A percentile compares a stretch with the other conserved stretches of the same genome.
Evolutionary conservation across 345 rosid species (phyloP).

Genomic region (Eucalyptus microcorys): DNA sequence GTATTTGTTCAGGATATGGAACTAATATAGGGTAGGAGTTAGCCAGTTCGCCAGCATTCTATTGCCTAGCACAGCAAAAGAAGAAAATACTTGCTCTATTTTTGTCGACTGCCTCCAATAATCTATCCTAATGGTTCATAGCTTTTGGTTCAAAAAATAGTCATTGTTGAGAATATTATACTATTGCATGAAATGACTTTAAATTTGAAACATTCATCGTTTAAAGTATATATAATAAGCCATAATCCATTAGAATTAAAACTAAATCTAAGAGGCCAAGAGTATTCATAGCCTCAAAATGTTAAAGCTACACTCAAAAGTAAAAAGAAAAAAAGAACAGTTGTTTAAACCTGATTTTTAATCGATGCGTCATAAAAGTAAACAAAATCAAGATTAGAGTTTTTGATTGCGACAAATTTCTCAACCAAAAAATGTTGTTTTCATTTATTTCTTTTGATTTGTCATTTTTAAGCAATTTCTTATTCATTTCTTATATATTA

Average conservation of each 20-base stretch:
- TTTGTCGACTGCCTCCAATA: background rate
- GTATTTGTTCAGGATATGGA: background rate
- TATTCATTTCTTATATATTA: too few relatives aligned
- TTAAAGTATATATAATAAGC: background rate
- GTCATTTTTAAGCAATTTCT: too few relatives aligned
- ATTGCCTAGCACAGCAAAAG: background rate
- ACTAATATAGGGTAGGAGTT: background rate
- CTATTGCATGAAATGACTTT: background rate
- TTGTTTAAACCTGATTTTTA: too few relatives aligned
- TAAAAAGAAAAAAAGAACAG: accelerated
- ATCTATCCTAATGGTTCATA: background rate
- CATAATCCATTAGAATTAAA: background rate
- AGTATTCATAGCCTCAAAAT: background rate
- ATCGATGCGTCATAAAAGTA: too few relatives aligned
- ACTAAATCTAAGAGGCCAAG: background rate
- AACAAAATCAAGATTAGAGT: too few relatives aligned
- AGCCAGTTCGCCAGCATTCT: background rate
- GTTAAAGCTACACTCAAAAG: background rate
- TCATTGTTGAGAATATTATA: background rate
- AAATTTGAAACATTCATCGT: background rate
- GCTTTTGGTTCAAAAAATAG: background rate
- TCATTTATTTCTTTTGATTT: too few relatives aligned
- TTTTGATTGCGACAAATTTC: accelerated
- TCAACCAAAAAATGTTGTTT: too few relatives aligned
- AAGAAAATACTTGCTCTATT: background rate